A percentile compares a stretch with the other conserved stretches of the same genome.
Conservation (phyloP, 2,329 filamentous ascomycete species). For the Remersonia thermophila region DNA sequence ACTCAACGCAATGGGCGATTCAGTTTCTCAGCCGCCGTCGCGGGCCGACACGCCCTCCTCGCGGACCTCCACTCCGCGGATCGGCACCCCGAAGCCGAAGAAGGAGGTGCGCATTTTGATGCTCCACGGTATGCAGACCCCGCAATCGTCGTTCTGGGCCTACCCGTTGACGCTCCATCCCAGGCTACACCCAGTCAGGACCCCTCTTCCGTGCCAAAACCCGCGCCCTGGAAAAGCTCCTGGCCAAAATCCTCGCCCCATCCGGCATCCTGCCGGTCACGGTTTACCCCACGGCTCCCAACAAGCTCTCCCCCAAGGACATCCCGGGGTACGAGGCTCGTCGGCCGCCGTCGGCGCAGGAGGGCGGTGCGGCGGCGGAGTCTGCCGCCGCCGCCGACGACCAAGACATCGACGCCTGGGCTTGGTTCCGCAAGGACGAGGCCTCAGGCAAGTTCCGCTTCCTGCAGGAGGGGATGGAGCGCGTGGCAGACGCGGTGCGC, state of each 20-base stretch:
- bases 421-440: slow-evolving; percentile 68
- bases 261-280: slow-evolving; percentile 41
- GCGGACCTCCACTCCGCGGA: not conserved
- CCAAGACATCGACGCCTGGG: slow-evolving; percentile 54
- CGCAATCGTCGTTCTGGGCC: no score
- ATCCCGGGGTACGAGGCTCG: slow-evolving; percentile 54
- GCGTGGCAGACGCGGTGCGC: slow-evolving; percentile 47
- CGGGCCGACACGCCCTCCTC: slow-evolving; percentile 3
- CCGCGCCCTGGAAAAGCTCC: slow-evolving; percentile 69
- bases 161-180: no score
- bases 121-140: slow-evolving; percentile 59
- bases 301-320: slow-evolving; percentile 48
- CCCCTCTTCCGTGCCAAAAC: slow-evolving; percentile 78
- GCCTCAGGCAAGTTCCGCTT: slow-evolving; percentile 52
- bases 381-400: slow-evolving; percentile 17
- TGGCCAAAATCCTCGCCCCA: slow-evolving; percentile 59
- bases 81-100: slow-evolving; percentile 15
- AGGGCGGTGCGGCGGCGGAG: slow-evolving; percentile 24
- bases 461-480: slow-evolving; percentile 54
- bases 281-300: slow-evolving; percentile 58
- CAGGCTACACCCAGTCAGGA: slow-evolving; percentile 84
- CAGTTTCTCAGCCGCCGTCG: slow-evolving; percentile 1
- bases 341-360: not conserved
- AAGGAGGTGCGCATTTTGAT: slow-evolving; percentile 57
- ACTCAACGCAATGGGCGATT: slow-evolving; percentile 12